Percentiles rank a stretch among this genome's conserved stretches.
Evolutionary conservation across 257 asterid genomes (phyloP).

Genomic region (Lycium barbarum): DNA sequence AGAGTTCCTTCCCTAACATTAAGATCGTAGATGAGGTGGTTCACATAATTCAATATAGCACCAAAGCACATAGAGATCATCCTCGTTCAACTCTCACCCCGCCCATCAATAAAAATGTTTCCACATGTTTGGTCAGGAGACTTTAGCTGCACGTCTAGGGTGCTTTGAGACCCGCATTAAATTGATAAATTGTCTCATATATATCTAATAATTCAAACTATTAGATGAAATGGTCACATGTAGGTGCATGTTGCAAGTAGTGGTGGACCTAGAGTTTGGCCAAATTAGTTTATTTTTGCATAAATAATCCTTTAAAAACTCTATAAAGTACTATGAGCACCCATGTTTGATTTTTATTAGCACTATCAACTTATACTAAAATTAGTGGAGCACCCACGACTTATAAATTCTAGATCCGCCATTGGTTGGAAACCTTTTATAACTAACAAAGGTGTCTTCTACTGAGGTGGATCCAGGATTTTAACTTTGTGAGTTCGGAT

Average conservation of each 20-base stretch:
- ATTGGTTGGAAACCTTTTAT: no score
- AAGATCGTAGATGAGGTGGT: constrained; percentile 1
- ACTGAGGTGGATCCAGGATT: not conserved
- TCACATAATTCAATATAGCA: not conserved
- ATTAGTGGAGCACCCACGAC: no score
- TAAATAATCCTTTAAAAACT: no score
- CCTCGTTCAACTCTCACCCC: not conserved
- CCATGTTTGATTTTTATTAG: no score
- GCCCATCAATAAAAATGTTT: not conserved
- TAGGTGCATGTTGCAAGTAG: not conserved
- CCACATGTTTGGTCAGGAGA: not conserved
- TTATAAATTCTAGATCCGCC: no score
- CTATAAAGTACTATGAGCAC: no score
- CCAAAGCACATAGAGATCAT: not conserved
- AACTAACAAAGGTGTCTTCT: not conserved
- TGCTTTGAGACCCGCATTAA: not conserved
- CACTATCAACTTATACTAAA: no score
- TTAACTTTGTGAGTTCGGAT: not conserved
- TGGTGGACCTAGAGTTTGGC: no score
- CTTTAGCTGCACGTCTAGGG: not conserved
- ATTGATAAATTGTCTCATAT: not conserved
- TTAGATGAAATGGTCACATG: not conserved
- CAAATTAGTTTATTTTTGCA: no score
- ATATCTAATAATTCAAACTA: not conserved
- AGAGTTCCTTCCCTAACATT: not conserved